Evolutionary conservation across 192 early-diverging fungal genomes (phyloP), one percentile per base, ranked within the genome.

Genomic region (Podila horticola): DNA sequence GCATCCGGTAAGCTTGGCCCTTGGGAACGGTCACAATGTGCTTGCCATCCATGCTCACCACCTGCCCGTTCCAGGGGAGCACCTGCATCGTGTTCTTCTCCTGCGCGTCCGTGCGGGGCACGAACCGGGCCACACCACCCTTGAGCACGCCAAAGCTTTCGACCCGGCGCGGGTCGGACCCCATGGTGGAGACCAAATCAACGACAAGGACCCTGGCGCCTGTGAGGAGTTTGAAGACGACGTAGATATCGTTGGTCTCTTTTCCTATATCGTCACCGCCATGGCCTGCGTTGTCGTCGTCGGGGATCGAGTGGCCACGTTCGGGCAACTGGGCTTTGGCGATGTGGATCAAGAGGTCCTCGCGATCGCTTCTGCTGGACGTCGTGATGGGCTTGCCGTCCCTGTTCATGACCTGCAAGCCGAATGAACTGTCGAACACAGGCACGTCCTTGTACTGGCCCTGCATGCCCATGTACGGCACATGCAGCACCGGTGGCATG

Each of bases 391-490:
- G n/a, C 17, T 36, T 20, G n/a, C 34, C n/a, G 4, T 48, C 10
- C 51, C 30, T 34, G 24, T 65, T 49, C 38, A 52, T 11, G 33
- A 55, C 48, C 22, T 33, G 36, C 5, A 64, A 9, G 12, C 62
- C 71, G 34, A 58, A 63, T 10, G 15, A 49, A 30, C 1, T 20
- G 31, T 72, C 71, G 29, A 72, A 7, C 22, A 72, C 57, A 8
- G 48, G 61, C 13, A 64, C 50, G 4, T 22, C 50, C 11, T 72
- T 58, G 24, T 38, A 64, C 17, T 29, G 6, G 17, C 71, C 71
- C 31, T 72, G 61, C 71, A 72, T 65, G 30, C 71, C 71, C 71
- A 72, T 31, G 41, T 63, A 72, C 2, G 71, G 62, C 33, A 72
- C 71, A 3, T 36, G 36, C 45, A 45, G 33, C 9, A 22, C 31